phyloP scores from a whole-genome alignment of 108 stramenopile species.

The Chaetoceros muelleri region DNA sequence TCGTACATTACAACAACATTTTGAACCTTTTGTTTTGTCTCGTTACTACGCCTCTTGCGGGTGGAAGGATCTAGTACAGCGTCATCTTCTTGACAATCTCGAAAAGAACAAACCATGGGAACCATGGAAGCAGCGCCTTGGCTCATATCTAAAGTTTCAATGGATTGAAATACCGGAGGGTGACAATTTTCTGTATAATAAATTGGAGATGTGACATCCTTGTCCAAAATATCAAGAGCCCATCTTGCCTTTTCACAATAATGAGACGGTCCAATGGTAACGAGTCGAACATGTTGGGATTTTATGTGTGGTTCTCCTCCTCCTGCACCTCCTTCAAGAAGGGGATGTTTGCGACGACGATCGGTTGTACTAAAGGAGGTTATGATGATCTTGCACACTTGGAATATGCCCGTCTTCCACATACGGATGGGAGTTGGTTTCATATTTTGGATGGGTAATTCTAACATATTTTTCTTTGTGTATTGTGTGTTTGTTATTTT shows the following conservation, averaged over 20 bases:
- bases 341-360: neutral
- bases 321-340: too few relatives aligned
- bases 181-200: conserved; percentile 30
- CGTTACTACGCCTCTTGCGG: too few relatives aligned
- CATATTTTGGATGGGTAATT: neutral
- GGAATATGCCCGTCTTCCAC: neutral
- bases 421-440: neutral
- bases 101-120: conserved; percentile 17
- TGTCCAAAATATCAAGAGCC: conserved; percentile 18
- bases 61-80: conserved; percentile 1
- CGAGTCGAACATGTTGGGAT: conserved; percentile 5
- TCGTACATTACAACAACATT: too few relatives aligned
- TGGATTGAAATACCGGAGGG: conserved; percentile 15
- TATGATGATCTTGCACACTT: neutral
- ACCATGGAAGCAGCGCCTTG: conserved; percentile 6
- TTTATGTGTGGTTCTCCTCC: too few relatives aligned
- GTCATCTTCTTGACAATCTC: neutral
- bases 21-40: too few relatives aligned
- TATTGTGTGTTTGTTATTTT: too few relatives aligned
- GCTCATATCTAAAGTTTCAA: conserved; percentile 6
- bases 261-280: conserved; percentile 17
- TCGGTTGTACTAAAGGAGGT: neutral
- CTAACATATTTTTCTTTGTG: too few relatives aligned
- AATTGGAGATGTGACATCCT: conserved; percentile 7
- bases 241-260: conserved; percentile 24